Conservation (phyloP, 192 early-diverging fungal genomes). For the Allomyces arbusculus region DNA sequence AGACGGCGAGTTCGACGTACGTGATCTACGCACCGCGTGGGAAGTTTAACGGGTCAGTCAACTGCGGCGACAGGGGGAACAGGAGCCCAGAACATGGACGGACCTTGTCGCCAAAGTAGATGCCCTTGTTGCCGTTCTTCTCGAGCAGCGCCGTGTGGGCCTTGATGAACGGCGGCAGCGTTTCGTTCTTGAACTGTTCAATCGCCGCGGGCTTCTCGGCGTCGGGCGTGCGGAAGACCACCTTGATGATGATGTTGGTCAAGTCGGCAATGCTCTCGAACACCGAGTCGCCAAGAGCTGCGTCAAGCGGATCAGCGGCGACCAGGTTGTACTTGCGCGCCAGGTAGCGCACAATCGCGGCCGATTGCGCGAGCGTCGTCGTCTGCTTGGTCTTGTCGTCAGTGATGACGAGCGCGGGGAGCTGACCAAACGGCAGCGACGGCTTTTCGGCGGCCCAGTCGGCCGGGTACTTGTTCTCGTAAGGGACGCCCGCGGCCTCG, state of each 20-base stretch:
- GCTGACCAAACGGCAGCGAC: constrained; percentile 20
- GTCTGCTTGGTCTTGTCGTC: constrained; percentile 8
- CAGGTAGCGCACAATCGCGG: constrained; percentile 26
- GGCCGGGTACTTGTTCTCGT: constrained; percentile 2
- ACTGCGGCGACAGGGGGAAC: no score
- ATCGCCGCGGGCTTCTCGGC: constrained; percentile 6
- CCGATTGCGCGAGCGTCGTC: constrained; percentile 17
- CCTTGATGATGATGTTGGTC: not conserved
- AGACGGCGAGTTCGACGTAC: not conserved
- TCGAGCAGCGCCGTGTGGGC: not conserved
- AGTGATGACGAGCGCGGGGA: constrained; percentile 25
- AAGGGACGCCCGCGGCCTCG: not conserved
- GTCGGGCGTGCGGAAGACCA: not conserved
- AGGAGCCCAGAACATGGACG: not conserved
- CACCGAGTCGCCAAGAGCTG: constrained; percentile 12
- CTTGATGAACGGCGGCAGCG: not conserved
- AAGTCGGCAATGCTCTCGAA: constrained; percentile 7
- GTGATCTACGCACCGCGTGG: not conserved
- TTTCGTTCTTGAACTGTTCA: constrained; percentile 4
- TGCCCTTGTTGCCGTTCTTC: not conserved
- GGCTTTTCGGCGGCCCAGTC: constrained; percentile 20
- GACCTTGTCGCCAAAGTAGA: not conserved
- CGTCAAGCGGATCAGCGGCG: constrained; percentile 7
- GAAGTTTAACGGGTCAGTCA: no score
- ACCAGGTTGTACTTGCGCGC: constrained; percentile 14